Evolutionary conservation across 441 rosid species (phyloP).

Genomic region (Viola pubescens): DNA sequence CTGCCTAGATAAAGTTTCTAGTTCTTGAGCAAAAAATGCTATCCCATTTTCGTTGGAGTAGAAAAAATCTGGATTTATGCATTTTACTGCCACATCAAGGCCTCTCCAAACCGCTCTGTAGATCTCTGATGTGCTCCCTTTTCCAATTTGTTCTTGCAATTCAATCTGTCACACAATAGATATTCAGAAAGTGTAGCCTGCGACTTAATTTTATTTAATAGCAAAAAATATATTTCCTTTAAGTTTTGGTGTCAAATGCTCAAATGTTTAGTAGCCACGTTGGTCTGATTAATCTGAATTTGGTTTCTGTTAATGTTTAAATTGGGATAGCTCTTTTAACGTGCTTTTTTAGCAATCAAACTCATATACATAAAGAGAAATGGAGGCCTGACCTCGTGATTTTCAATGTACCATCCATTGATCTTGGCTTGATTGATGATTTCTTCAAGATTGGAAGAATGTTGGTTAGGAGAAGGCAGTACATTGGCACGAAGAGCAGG

Average conservation of each 20-base stretch:
- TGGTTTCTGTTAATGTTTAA: too few species aligned
- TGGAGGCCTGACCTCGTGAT: slow-evolving; percentile 26
- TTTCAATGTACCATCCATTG: slow-evolving; percentile 45
- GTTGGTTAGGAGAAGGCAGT: slow-evolving; percentile 4
- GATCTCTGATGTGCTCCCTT: slow-evolving; percentile 49
- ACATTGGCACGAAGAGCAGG: slow-evolving; percentile 11
- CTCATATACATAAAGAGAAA: not conserved
- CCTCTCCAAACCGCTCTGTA: slow-evolving; percentile 48
- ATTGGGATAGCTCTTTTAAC: too few species aligned
- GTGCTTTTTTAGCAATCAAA: too few species aligned
- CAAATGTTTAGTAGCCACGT: too few species aligned
- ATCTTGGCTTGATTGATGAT: slow-evolving; percentile 31
- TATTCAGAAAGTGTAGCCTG: not conserved
- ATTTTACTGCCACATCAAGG: slow-evolving; percentile 47
- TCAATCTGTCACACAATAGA: slow-evolving; percentile 22
- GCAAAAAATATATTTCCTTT: not conserved
- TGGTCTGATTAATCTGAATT: too few species aligned
- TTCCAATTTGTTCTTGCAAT: slow-evolving; percentile 32
- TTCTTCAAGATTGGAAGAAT: slow-evolving; percentile 16
- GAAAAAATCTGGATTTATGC: slow-evolving; percentile 39
- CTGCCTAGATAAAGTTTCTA: slow-evolving; percentile 43
- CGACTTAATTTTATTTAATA: not conserved
- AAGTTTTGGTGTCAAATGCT: too few species aligned
- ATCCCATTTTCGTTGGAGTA: slow-evolving; percentile 25
- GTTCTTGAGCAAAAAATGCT: slow-evolving; percentile 41